Evolutionary conservation across 495 filamentous ascomycete species (phyloP), one percentile per base, ranked within the genome.

Genomic region (Talaromyces wortmannii): DNA sequence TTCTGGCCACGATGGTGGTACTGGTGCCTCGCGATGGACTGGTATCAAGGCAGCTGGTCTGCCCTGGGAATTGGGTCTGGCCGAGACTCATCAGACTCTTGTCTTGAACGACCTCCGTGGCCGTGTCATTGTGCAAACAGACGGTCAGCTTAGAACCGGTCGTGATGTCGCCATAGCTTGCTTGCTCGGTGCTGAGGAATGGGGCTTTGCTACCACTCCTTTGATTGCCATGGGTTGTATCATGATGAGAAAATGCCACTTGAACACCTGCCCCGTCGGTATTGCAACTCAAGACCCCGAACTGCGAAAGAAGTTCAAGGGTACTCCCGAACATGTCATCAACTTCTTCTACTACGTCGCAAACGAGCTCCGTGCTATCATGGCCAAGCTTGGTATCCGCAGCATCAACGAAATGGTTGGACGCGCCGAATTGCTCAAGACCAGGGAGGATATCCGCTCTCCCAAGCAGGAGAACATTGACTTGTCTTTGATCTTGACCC

Each of bases 321-420:
- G 94, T 31, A 91, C 90, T 0, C 92, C 94, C 6, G 94, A 99
- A 71, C 90, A 99, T 66, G 94, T 96, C 46, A 99, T 99, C 72
- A 99, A 99, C 78, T 99, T 97, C 81, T 99, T 99, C 77, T 99
- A 96, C 75, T 99, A 99, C 63, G 80, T 99, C 48, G 85, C 95
- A 57, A 99, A 99, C 63, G 94, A 99, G 77, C 84, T 99, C 56
- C 87, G 94, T 58, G 92, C 94, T 15, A 97, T 99, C 72, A 97
- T 99, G 94, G 92, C 94, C 31, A 92, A 88, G 69, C 81, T 97
- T 60, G 94, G 94, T 53, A 88, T 97, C 79, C 83, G 94, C 48
- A 95, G 88, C 31, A 84, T 99, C 66, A 99, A 99, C 62, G 94
- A 99, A 70, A 97, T 97, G 94, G 89, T 99, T 61, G 94, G 94